phyloP scores from a whole-genome alignment of 139 green algal genomes.

The Nannochloris sp. region DNA sequence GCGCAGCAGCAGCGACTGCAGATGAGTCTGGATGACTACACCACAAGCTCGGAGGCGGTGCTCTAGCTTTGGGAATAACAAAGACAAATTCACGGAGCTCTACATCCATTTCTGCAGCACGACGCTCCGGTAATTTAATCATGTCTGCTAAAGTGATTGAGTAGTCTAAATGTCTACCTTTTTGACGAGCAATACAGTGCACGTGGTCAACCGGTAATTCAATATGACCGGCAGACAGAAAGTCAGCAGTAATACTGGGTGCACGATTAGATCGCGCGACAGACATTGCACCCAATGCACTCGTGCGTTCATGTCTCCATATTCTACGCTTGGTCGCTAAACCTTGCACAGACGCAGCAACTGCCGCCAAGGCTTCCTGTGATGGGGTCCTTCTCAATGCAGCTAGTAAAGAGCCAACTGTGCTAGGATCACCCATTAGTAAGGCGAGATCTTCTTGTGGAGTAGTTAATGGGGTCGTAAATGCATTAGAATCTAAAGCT shows the following conservation, averaged over 20 bases:
- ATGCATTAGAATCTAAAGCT: not conserved
- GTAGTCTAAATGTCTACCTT: constrained; percentile 11
- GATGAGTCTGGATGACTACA: constrained; percentile 38
- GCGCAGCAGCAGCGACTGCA: constrained; percentile 22
- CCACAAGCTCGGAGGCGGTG: constrained; percentile 36
- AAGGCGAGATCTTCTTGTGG: constrained; percentile 20
- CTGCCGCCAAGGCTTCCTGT: constrained; percentile 6
- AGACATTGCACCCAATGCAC: constrained; percentile 13
- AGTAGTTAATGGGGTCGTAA: not conserved
- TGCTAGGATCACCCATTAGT: constrained; percentile 5
- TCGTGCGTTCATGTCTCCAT: constrained; percentile 19
- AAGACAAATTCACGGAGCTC: constrained; percentile 73
- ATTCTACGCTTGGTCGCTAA: not conserved
- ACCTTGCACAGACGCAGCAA: constrained; percentile 3
- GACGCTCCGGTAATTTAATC: constrained; percentile 28
- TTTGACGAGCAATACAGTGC: not conserved
- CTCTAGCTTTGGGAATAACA: constrained; percentile 71
- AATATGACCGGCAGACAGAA: constrained; percentile 15
- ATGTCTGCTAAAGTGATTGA: constrained; percentile 8
- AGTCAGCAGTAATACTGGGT: constrained; percentile 25
- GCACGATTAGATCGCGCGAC: constrained; percentile 5
- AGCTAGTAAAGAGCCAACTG: not conserved
- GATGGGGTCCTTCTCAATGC: not conserved
- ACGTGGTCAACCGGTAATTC: not conserved
- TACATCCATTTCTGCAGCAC: constrained; percentile 29